Evolutionary conservation across 2,329 filamentous ascomycete genomes (phyloP).

Genomic region (Pseudomassariella vexata): DNA sequence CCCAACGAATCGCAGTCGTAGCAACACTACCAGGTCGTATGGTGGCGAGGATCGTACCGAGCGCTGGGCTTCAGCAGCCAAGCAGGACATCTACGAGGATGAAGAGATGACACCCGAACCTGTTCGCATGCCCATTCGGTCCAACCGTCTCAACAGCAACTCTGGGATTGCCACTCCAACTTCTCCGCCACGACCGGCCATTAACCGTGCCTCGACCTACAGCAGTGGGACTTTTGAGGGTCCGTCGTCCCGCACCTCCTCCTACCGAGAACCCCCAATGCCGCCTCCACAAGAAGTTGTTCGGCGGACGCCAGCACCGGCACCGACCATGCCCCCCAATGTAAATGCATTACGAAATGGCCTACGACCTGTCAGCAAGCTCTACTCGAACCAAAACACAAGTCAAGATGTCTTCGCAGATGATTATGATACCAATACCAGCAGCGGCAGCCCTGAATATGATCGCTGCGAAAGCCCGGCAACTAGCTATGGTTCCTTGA

Average conservation of each 20-base stretch:
- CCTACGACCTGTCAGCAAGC: slow-evolving; percentile 39
- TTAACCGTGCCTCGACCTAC: slow-evolving; percentile 20
- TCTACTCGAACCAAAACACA: slow-evolving; percentile 30
- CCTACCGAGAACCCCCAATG: slow-evolving; percentile 22
- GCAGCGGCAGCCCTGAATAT: slow-evolving; percentile 45
- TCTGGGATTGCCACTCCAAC: slow-evolving; percentile 19
- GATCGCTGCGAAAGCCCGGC: slow-evolving; percentile 49
- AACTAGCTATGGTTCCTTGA: slow-evolving; percentile 50
- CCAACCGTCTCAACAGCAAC: slow-evolving; percentile 22
- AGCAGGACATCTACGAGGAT: slow-evolving; percentile 27
- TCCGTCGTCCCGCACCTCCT: slow-evolving; percentile 11
- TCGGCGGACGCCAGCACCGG: slow-evolving; percentile 11
- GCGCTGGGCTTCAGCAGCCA: slow-evolving; percentile 19
- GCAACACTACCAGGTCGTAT: slow-evolving; percentile 42
- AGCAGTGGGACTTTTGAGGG: slow-evolving; percentile 13
- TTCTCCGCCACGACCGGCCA: slow-evolving; percentile 16
- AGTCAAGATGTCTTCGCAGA: slow-evolving; percentile 41
- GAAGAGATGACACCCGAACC: slow-evolving; percentile 28
- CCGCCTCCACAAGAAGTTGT: slow-evolving; percentile 15
- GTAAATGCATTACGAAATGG: slow-evolving; percentile 33
- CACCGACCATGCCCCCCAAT: slow-evolving; percentile 17
- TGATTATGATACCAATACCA: slow-evolving; percentile 44
- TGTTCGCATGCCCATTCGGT: slow-evolving; percentile 39
- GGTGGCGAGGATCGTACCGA: slow-evolving; percentile 30
- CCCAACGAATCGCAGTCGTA: slow-evolving; percentile 30